Conservation (phyloP, 2,329 filamentous ascomycete genomes). For the Emericellopsis atlantica region DNA sequence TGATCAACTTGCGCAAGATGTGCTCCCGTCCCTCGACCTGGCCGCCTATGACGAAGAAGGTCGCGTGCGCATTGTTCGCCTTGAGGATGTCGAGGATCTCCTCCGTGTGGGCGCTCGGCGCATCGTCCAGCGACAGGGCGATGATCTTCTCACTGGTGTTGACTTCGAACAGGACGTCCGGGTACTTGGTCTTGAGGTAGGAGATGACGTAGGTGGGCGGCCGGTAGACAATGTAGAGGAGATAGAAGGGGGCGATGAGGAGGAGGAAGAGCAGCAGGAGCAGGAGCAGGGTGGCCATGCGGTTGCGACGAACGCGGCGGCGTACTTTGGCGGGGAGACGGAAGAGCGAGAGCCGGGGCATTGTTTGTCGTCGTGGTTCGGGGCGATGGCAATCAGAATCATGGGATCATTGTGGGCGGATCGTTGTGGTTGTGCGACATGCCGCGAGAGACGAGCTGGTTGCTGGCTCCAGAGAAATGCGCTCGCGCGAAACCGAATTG, state of each 20-base stretch:
- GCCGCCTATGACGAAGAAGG: constrained; percentile 79
- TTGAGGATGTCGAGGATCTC: constrained; percentile 59
- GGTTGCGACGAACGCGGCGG: constrained; percentile 43
- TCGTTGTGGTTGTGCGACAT: too few relatives aligned
- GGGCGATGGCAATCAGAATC: background rate
- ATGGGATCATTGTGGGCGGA: background rate
- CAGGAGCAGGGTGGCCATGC: constrained; percentile 39
- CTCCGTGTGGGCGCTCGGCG: constrained; percentile 58
- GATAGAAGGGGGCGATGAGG: constrained; percentile 23
- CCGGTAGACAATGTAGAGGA: constrained; percentile 66
- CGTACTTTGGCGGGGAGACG: constrained; percentile 43
- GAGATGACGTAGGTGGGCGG: constrained; percentile 60
- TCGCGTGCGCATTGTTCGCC: constrained; percentile 56
- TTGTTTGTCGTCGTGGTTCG: constrained; percentile 4
- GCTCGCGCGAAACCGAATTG: too few relatives aligned
- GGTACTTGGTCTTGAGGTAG: constrained; percentile 59
- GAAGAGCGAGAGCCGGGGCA: constrained; percentile 32
- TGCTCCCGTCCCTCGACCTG: constrained; percentile 51
- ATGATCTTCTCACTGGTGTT: constrained; percentile 48
- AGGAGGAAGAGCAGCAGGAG: constrained; percentile 23
- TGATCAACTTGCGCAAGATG: constrained; percentile 44
- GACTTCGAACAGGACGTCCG: constrained; percentile 68
- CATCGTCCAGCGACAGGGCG: constrained; percentile 80
- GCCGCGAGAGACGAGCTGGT: background rate
- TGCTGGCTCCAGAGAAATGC: background rate